Conservation (phyloP, 1,284 basidiomycete species). For the Stygiomarasmius scandens region DNA sequence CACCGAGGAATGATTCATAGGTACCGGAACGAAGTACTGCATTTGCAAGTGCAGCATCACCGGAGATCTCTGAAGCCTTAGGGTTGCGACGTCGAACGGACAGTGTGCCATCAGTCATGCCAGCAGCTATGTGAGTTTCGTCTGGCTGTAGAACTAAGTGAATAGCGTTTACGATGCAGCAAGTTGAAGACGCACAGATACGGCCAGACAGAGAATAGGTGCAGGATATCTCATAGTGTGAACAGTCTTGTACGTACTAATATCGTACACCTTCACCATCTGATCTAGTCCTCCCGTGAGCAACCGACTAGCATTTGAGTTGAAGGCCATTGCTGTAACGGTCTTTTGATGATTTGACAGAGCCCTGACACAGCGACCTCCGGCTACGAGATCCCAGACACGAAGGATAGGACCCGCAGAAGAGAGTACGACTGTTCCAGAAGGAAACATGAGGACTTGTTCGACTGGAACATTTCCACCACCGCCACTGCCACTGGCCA, state of each 20-base stretch:
- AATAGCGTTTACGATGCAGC: background rate
- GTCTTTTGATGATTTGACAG: slow-evolving; percentile 99
- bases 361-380: slow-evolving; percentile 85
- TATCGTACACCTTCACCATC: slow-evolving; percentile 98
- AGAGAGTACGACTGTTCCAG: slow-evolving; percentile 85
- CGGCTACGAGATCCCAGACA: slow-evolving; percentile 95
- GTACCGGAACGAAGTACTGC: slow-evolving; percentile 60
- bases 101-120: slow-evolving; percentile 96
- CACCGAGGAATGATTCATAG: slow-evolving; percentile 76
- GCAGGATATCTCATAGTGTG: slow-evolving; percentile 99
- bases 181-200: slow-evolving; percentile 67
- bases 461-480: slow-evolving; percentile 78
- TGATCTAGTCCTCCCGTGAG: slow-evolving; percentile 93
- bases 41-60: slow-evolving; percentile 43
- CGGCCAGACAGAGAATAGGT: slow-evolving; percentile 88
- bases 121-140: slow-evolving; percentile 94
- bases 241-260: slow-evolving; percentile 91
- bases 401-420: slow-evolving; percentile 92
- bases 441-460: slow-evolving; percentile 92
- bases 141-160: slow-evolving; percentile 67
- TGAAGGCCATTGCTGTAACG: slow-evolving; percentile 86
- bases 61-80: slow-evolving; percentile 64
- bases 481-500: slow-evolving; percentile 55
- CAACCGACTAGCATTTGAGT: slow-evolving; percentile 75
- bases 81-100: slow-evolving; percentile 84